Evolutionary conservation across 805 yeast species (phyloP).

Genomic region (Wickerhamomyces rabaulensis): DNA sequence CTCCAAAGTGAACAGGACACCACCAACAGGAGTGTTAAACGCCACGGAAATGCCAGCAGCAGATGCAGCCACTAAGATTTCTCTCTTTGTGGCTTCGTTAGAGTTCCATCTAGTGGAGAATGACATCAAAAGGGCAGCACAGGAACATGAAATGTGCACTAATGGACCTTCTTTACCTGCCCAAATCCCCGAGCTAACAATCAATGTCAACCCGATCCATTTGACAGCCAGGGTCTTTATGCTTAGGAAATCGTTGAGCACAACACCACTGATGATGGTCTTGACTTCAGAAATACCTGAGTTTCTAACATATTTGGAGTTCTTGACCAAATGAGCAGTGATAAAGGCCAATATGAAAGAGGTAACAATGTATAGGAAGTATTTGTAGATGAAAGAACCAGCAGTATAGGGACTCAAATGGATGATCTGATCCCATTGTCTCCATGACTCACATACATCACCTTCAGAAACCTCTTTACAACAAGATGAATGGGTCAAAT

Average conservation of each 20-base stretch:
- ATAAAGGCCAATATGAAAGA: conserved; percentile 34
- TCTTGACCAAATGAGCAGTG: conserved; percentile 27
- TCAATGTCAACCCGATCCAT: conserved; percentile 51
- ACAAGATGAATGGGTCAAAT: conserved; percentile 22
- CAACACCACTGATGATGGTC: conserved; percentile 60
- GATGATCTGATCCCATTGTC: conserved; percentile 27
- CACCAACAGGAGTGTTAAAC: conserved; percentile 84
- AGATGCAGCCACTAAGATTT: conserved; percentile 65
- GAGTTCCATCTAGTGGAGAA: conserved; percentile 25
- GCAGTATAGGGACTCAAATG: conserved; percentile 21
- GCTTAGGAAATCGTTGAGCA: conserved; percentile 48
- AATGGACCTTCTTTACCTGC: conserved; percentile 85
- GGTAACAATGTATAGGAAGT: conserved; percentile 31
- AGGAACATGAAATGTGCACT: conserved; percentile 70
- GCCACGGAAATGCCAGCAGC: conserved; percentile 86
- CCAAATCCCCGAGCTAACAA: conserved; percentile 76
- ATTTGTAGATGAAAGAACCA: conserved; percentile 27
- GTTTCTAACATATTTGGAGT: conserved; percentile 35
- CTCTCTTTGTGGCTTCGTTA: conserved; percentile 61
- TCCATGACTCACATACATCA: conserved; percentile 29
- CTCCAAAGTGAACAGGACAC: conserved; percentile 74
- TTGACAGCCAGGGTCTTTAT: conserved; percentile 49
- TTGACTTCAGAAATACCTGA: conserved; percentile 77
- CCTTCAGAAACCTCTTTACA: conserved; percentile 27
- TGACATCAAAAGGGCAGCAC: conserved; percentile 36